phyloP scores from a whole-genome alignment of 139 green algal species.

The Parachlorella kessleri region DNA sequence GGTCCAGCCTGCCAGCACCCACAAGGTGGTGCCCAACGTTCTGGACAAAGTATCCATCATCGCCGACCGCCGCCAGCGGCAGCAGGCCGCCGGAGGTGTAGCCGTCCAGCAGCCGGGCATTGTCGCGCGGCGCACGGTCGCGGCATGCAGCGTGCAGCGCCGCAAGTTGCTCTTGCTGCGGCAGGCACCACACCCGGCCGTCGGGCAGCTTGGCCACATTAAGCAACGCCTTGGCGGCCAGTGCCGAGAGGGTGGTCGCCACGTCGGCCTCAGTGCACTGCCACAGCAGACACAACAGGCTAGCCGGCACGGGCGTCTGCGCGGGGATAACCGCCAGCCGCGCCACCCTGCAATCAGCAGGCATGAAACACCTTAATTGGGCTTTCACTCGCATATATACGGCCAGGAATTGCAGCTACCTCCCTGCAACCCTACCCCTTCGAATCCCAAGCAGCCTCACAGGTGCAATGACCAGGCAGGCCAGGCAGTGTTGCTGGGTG shows the following conservation, averaged over 20 bases:
- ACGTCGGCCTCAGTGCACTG: constrained; percentile 11
- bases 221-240: constrained; percentile 40
- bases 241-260: constrained; percentile 9
- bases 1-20: constrained; percentile 36
- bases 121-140: constrained; percentile 22
- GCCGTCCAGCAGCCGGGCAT: constrained; percentile 36
- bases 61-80: constrained; percentile 33
- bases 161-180: constrained; percentile 29
- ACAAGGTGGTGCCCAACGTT: constrained; percentile 74
- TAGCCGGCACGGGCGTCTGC: constrained; percentile 59
- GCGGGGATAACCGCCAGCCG: constrained; percentile 53
- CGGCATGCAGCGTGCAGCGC: constrained; percentile 44
- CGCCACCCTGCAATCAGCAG: constrained; percentile 3
- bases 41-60: constrained; percentile 82
- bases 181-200: constrained; percentile 50
- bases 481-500: no score
- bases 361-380: no score
- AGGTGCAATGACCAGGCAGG: not conserved
- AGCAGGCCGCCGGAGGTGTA: not conserved
- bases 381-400: no score
- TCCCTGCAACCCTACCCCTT: no score
- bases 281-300: constrained; percentile 70
- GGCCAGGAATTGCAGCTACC: no score
- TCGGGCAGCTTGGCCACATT: constrained; percentile 44
- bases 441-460: no score